These are phyloP conservation scores for Talaromyces islandicus DNA, from an alignment of 2,329 filamentous ascomycete genomes.

Conservation along the genomic window DNA sequence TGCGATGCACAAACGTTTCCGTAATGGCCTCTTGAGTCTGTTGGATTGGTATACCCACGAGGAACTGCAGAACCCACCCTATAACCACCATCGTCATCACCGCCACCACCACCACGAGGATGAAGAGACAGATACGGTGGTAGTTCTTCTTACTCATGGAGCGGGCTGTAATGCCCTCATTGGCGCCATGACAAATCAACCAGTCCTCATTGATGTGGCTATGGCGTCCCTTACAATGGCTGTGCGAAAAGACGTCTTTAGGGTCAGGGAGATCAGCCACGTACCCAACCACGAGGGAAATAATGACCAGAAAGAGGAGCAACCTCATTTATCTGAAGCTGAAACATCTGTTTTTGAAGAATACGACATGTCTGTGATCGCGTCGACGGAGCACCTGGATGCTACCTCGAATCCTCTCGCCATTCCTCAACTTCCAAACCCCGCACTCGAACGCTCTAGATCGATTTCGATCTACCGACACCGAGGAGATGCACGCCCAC, in stretches of 20 bases:
- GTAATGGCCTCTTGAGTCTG: constrained; percentile 69
- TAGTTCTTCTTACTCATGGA: constrained; percentile 87
- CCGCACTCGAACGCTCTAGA: constrained; percentile 16
- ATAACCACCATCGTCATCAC: constrained; percentile 32
- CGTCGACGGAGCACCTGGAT: constrained; percentile 57
- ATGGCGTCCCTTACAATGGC: constrained; percentile 92
- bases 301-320: constrained; percentile 7
- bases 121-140: constrained; percentile 65
- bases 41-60: constrained; percentile 66
- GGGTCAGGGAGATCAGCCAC: constrained; percentile 7
- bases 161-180: constrained; percentile 95
- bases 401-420: constrained; percentile 33
- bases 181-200: constrained; percentile 83
- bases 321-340: constrained; percentile 16
- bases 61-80: constrained; percentile 25
- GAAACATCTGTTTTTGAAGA: constrained; percentile 36
- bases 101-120: constrained; percentile 50
- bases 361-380: constrained; percentile 55
- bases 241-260: constrained; percentile 47
- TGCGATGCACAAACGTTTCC: constrained; percentile 85
- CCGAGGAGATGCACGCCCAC: constrained; percentile 15
- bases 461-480: constrained; percentile 27
- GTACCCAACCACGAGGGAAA: constrained; percentile 4
- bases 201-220: constrained; percentile 81
- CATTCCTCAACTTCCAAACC: constrained; percentile 18